Percentiles rank a stretch among this genome's conserved stretches.
Evolutionary conservation across 306 rosid genomes (phyloP).

Genomic region (Fragaria nilgerrensis): DNA sequence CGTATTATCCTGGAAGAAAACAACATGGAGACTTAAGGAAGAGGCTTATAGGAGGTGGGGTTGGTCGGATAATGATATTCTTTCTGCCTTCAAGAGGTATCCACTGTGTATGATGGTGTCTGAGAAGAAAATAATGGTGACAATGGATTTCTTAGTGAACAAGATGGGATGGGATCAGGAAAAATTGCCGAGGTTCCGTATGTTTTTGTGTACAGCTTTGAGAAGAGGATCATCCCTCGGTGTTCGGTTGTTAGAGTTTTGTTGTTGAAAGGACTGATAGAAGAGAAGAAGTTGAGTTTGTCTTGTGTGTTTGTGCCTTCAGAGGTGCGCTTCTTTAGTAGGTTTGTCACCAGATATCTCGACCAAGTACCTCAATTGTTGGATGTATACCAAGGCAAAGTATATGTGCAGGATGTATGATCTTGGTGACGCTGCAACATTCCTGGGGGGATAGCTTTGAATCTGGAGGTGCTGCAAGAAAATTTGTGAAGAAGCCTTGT

Average conservation of each 20-base stretch:
- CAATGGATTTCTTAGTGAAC: conserved; percentile 22
- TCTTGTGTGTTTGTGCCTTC: neutral
- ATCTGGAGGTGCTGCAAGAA: neutral
- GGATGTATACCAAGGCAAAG: conserved; percentile 23
- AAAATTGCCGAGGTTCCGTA: conserved; percentile 4
- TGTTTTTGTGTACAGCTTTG: conserved; percentile 18
- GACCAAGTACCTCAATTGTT: conserved; percentile 20
- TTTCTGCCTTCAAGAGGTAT: conserved; percentile 9
- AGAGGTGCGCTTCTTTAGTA: conserved; percentile 22
- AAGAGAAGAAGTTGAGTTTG: neutral
- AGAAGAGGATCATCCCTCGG: conserved; percentile 31
- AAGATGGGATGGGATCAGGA: conserved; percentile 17
- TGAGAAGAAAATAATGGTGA: conserved; percentile 21
- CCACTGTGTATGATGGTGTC: conserved; percentile 26
- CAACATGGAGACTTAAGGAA: neutral
- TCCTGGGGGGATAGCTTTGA: neutral
- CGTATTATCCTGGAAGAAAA: neutral
- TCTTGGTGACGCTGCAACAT: neutral
- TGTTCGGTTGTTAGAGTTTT: conserved; percentile 25
- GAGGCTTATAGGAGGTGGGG: neutral
- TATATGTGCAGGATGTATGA: neutral
- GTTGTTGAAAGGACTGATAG: conserved; percentile 29
- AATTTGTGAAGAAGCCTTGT: neutral
- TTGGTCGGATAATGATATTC: conserved; percentile 28
- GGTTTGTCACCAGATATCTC: conserved; percentile 24